phyloP scores from a whole-genome alignment of 208 protist genomes.

The Porcisia deanei region DNA sequence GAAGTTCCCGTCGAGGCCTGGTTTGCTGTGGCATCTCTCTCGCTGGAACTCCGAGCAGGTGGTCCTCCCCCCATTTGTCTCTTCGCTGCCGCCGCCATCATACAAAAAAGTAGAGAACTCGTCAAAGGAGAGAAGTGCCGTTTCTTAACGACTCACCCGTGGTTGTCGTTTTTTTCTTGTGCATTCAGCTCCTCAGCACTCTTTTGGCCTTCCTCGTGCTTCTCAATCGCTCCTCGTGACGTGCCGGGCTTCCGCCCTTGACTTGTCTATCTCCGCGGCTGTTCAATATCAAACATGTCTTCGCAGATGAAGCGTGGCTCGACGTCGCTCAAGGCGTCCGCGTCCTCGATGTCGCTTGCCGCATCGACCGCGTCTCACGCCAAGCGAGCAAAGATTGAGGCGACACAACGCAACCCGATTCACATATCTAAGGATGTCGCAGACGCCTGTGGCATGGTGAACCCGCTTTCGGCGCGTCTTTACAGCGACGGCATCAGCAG shows the following conservation, averaged over 20 bases:
- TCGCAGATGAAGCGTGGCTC: constrained; percentile 2
- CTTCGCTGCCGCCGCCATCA: no score
- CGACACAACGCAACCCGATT: constrained; percentile 81
- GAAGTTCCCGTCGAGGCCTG: no score
- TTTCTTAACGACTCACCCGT: no score
- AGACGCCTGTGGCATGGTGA: constrained; percentile 63
- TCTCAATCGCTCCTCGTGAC: not conserved
- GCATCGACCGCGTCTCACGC: constrained; percentile 25
- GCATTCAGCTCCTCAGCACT: not conserved
- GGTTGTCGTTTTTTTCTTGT: not conserved
- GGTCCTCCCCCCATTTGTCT: not conserved
- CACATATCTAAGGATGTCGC: constrained; percentile 85
- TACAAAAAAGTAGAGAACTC: no score
- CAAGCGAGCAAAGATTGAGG: constrained; percentile 39
- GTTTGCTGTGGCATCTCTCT: no score
- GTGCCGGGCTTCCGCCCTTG: not conserved
- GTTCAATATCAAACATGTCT: constrained; percentile 9
- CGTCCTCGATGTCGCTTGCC: not conserved
- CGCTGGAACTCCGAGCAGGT: no score
- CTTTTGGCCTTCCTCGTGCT: not conserved
- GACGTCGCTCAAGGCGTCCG: constrained; percentile 1
- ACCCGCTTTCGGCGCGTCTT: constrained; percentile 71
- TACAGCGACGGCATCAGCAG: constrained; percentile 76
- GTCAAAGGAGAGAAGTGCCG: no score
- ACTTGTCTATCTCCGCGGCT: not conserved